Conservation (phyloP, 176 grass and related monocot species). For the Stipa capillata region DNA sequence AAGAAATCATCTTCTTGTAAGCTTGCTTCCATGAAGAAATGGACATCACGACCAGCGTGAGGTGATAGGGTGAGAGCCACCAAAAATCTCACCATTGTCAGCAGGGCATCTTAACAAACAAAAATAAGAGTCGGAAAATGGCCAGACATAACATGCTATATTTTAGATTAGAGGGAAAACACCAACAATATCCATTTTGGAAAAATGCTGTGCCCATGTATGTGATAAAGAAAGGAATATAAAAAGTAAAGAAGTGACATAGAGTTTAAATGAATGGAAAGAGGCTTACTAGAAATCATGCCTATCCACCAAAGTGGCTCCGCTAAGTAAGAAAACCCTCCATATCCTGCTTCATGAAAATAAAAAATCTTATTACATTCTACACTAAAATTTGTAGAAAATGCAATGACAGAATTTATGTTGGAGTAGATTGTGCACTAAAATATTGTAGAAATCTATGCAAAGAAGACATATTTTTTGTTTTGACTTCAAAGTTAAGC, state of each 20-base stretch:
- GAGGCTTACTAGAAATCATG: slow-evolving; percentile 79
- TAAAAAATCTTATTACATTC: not conserved
- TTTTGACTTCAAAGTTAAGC: no score
- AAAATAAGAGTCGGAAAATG: not conserved
- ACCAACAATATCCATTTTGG: no score
- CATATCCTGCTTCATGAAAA: slow-evolving; percentile 48
- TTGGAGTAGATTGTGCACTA: no score
- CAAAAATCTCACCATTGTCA: not conserved
- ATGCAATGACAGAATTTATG: no score
- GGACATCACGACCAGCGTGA: not conserved
- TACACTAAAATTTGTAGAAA: not conserved
- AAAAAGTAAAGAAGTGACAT: not conserved
- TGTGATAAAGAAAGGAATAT: not conserved
- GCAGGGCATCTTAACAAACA: not conserved
- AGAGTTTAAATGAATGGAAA: not conserved
- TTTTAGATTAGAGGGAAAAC: not conserved
- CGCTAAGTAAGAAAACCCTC: slow-evolving; percentile 82
- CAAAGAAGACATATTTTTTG: no score
- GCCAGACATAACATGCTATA: not conserved
- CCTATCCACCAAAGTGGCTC: slow-evolving; percentile 90
- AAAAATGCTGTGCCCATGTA: not conserved
- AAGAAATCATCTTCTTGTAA: not conserved
- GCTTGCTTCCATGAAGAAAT: not conserved
- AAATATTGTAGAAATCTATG: no score
- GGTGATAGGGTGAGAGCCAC: not conserved